These are phyloP conservation scores for Coniochaeta ligniaria DNA, from an alignment of 2,329 filamentous ascomycete species.

Conservation along the genomic window DNA sequence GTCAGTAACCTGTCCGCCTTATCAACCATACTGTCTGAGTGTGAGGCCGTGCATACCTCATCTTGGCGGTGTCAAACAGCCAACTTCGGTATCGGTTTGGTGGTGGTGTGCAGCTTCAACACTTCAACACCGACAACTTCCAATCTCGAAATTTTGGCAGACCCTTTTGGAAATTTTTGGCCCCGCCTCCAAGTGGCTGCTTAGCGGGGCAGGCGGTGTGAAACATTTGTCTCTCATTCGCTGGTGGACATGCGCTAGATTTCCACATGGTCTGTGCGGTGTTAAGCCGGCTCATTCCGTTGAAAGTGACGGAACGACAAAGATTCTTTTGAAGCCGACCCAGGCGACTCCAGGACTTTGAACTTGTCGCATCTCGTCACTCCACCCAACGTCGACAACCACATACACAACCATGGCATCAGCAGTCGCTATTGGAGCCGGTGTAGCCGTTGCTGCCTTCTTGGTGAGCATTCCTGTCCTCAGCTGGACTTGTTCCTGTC, in stretches of 20 bases:
- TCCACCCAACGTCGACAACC: neutral
- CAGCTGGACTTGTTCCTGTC: neutral
- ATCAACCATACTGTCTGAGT: neutral
- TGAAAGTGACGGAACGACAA: conserved; percentile 2
- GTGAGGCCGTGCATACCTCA: conserved; percentile 6
- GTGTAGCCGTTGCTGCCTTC: conserved; percentile 59
- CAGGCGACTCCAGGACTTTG: neutral
- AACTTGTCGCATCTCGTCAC: conserved; percentile 3
- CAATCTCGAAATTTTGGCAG: neutral
- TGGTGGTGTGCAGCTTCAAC: neutral
- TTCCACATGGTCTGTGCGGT: neutral
- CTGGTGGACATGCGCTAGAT: too few relatives aligned
- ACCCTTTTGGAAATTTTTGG: conserved; percentile 3
- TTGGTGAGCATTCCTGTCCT: conserved; percentile 33
- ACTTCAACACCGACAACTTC: neutral
- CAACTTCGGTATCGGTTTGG: neutral
- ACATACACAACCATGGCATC: conserved; percentile 44
- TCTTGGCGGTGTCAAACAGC: conserved; percentile 5
- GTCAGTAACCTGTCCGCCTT: neutral
- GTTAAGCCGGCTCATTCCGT: neutral
- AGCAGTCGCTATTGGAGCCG: conserved; percentile 49
- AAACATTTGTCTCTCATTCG: neutral
- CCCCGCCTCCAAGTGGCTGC: neutral
- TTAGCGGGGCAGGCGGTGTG: neutral
- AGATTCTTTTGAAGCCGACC: conserved; percentile 2